Evolutionary conservation across 441 rosid genomes (phyloP), one percentile per base, ranked within the genome.

Genomic region (Daphne laureola): DNA sequence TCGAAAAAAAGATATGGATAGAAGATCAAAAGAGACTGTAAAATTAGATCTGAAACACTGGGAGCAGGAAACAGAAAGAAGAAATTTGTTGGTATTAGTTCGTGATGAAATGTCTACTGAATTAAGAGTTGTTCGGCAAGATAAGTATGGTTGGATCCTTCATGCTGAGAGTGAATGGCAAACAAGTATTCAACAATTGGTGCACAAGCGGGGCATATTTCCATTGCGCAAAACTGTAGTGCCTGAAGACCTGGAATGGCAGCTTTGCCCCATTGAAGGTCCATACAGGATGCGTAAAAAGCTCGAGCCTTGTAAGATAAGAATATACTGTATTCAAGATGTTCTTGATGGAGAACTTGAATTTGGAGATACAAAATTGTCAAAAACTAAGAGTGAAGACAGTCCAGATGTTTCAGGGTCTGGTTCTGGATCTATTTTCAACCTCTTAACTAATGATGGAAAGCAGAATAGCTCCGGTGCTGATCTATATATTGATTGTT

Each of bases 81-180:
- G 98, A 73, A 86, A 75, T 81, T 95, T 96, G 17, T 73, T 92
- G 63, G 98, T 88, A 61, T 71, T 81, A 76, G 76, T 89, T 66
- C 91, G 98, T 52, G 98, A 89, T 73, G 78, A 77, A 53, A 89
- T 92, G 98, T 81, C 98, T 64, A 92, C 98, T 57, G 98, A 89
- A 78, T 78, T 92, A 57, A 81, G 98, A 78, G 96, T 92, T 72
- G 94, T 92, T 59, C 92, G 98, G 60, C 98, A 92, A 76, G 94
- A 89, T 67, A 92, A 92, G 78, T 92, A 92, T 68, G 98, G 98
- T 59, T 92, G 98, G 98, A 84, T 92, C 72, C 90, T 92, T 45
- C 97, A 92, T 73, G 98, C 98, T 61, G 98, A 89, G 75, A 92
- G 97, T 54, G 96, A 81, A 78, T 92, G 98, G 98, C 92, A 92